Evolutionary conservation across 345 rosid species (phyloP), one percentile per base, ranked within the genome.

Genomic region (Triadica sebifera): DNA sequence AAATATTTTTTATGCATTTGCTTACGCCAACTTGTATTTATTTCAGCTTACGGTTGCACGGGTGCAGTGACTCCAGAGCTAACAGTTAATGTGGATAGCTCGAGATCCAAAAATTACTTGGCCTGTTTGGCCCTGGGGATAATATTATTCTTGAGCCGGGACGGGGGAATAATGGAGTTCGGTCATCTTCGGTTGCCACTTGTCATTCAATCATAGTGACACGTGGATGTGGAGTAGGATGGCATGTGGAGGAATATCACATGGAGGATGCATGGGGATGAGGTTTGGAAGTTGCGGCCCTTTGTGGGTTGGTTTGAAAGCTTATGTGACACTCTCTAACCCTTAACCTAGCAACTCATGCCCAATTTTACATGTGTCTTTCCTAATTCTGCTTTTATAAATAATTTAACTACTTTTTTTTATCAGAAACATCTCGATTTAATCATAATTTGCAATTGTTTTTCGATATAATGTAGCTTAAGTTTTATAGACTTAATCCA

Each of bases 101-200:
- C 81, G 77, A 75, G 86, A 81, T 84, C 81, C 84, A 65, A 83
- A 80, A 78, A 53, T 73, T 51, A 12, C 47, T 45, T 0, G 0
- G 59, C 0, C 34, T 67, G 81, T 75, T 78, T 78, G 84, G 81
- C 66, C 45, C 57, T 71, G 11, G 8, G 70, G 13, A 0, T 22
- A 47, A 45, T 49, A 5, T 64, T 19, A 78, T 70, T 46, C 84
- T 22, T 3, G 16, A 13, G 13, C 2, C 17, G 51, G 71, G 51
- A 6, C 25, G 25, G 59, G 68, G 34, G 34, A 29, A 29, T 1
- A 60, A 15, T 62, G 43, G 66, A 12, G 25, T 38, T 62, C 19
- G 29, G 24, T 20, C 39, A 46, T 46, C 58, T 2, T 15, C 8
- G 8, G 4, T 46, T 57, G 11, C 38, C 62, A 70, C 63, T 41